phyloP scores from a whole-genome alignment of 2,329 filamentous ascomycete species.

The Rhytidhysteron rufulum region DNA sequence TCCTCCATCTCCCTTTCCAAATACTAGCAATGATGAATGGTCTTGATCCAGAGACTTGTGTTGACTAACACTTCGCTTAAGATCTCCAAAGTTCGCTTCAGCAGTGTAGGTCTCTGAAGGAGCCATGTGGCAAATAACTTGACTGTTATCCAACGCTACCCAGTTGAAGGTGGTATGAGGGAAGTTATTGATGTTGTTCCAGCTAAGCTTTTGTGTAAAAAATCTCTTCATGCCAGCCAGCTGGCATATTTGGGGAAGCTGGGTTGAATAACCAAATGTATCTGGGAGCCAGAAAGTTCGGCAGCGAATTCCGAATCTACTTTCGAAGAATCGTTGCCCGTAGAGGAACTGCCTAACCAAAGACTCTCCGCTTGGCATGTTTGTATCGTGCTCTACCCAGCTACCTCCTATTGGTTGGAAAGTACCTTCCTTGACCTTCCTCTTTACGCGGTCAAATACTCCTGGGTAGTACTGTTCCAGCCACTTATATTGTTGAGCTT shows the following conservation, averaged over 20 bases:
- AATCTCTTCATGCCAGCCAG: constrained; percentile 95
- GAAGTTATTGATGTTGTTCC: constrained; percentile 99
- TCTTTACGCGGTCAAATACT: constrained; percentile 85
- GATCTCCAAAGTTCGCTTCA: constrained; percentile 89
- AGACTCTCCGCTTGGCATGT: constrained; percentile 92
- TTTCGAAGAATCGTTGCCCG: constrained; percentile 91
- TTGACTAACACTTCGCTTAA: constrained; percentile 81
- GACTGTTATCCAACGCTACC: constrained; percentile 91
- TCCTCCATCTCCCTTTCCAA: constrained; percentile 94
- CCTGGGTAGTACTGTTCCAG: constrained; percentile 84
- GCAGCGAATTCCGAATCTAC: constrained; percentile 82
- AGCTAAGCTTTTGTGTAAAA: constrained; percentile 97
- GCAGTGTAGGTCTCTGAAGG: constrained; percentile 95
- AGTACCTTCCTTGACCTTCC: constrained; percentile 81
- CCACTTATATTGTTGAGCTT: constrained; percentile 98
- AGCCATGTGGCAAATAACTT: constrained; percentile 97
- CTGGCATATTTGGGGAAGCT: constrained; percentile 89
- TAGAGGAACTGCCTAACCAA: constrained; percentile 92
- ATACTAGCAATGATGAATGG: constrained; percentile 82
- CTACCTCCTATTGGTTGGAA: constrained; percentile 96
- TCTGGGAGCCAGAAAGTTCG: constrained; percentile 97
- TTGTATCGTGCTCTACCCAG: constrained; percentile 99
- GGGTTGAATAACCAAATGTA: constrained; percentile 94
- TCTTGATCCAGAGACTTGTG: constrained; percentile 97
- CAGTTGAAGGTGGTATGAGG: constrained; percentile 99